A percentile compares a stretch with the other conserved stretches of the same genome.
Evolutionary conservation across 176 grass and related monocot genomes (phyloP).

Genomic region (Guadua angustifolia): DNA sequence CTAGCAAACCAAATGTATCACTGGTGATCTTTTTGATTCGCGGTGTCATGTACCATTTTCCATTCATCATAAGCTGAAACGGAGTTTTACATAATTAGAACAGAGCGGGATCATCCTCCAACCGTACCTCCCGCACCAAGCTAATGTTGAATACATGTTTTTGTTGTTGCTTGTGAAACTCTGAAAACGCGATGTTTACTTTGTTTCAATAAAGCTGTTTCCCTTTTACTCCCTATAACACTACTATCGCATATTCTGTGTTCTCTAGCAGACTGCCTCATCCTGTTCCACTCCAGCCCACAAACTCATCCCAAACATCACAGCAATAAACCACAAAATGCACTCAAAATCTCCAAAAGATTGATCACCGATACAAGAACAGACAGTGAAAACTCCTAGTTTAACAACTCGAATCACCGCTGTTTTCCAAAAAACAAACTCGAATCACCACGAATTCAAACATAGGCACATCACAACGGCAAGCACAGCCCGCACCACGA

Average conservation of each 20-base stretch:
- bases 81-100: not conserved
- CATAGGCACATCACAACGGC: not conserved
- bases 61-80: not conserved
- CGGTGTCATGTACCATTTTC: not conserved
- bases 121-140: not conserved
- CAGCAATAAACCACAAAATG: not conserved
- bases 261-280: not conserved
- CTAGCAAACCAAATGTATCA: not conserved
- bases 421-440: too few species aligned
- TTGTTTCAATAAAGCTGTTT: conserved; percentile 29
- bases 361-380: not conserved
- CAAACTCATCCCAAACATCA: not conserved
- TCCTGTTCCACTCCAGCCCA: not conserved
- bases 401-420: not conserved
- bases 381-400: not conserved
- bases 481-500: not conserved
- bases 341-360: not conserved
- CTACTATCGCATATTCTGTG: not conserved
- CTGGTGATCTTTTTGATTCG: not conserved
- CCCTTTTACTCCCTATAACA: conserved; percentile 34
- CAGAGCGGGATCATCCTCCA: not conserved
- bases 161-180: not conserved
- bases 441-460: conserved; percentile 5
- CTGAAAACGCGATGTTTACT: not conserved
- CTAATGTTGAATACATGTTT: not conserved